Conservation (phyloP, 371 early-diverging fungal species). For the Nematocida sp. region DNA sequence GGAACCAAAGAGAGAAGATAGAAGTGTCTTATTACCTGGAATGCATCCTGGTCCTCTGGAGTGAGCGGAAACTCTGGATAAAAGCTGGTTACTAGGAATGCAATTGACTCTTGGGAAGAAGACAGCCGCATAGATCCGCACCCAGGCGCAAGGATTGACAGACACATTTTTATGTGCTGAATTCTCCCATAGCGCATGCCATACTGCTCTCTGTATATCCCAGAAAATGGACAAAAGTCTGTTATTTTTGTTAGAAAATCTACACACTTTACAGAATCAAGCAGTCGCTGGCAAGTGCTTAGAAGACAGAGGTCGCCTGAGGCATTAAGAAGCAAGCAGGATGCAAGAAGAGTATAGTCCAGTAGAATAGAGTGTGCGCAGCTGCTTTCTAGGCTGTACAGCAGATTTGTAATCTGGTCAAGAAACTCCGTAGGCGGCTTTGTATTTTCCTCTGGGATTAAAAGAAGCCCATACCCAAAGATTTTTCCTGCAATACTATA, state of each 20-base stretch:
- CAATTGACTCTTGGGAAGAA: constrained; percentile 31
- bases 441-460: constrained; percentile 18
- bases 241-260: background rate
- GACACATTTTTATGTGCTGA: constrained; percentile 60
- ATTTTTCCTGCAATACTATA: constrained; percentile 46
- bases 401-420: constrained; percentile 15
- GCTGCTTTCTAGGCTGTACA: constrained; percentile 30
- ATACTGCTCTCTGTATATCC: constrained; percentile 54
- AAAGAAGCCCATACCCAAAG: constrained; percentile 32
- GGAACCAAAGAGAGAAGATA: constrained; percentile 9
- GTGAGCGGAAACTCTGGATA: constrained; percentile 50
- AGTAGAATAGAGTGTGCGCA: constrained; percentile 18
- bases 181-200: constrained; percentile 55
- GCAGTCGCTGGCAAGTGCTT: constrained; percentile 32
- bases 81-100: constrained; percentile 42
- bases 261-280: constrained; percentile 14
- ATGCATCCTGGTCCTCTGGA: constrained; percentile 57
- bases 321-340: constrained; percentile 42
- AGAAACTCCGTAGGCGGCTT: constrained; percentile 15
- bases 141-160: constrained; percentile 39
- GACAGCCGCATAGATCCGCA: constrained; percentile 34
- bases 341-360: constrained; percentile 48
- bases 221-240: constrained; percentile 43
- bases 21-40: constrained; percentile 51
- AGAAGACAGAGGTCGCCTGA: constrained; percentile 43